A percentile compares a stretch with the other conserved stretches of the same genome.
These are phyloP conservation scores for Capronia epimyces DNA, from an alignment of 2,329 filamentous ascomycete species.

Conservation along the genomic window DNA sequence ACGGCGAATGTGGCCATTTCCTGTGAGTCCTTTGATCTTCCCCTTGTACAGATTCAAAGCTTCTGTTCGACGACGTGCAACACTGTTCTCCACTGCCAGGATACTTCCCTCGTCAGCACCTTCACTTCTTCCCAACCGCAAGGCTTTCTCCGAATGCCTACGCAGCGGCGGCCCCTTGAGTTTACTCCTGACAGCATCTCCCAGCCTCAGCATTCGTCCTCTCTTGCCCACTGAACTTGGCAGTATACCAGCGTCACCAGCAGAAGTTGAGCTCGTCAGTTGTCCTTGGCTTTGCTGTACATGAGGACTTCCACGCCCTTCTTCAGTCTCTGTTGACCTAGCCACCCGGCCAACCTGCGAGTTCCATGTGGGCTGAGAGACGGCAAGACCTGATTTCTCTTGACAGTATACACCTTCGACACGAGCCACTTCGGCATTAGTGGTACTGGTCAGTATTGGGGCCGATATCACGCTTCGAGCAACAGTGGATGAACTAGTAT, in stretches of 20 bases:
- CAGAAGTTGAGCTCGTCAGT: background rate
- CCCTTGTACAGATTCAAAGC: slow-evolving; percentile 19
- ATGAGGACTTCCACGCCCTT: background rate
- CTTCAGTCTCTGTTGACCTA: background rate
- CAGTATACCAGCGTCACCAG: background rate
- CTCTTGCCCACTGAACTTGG: slow-evolving; percentile 3
- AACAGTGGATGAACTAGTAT: slow-evolving; percentile 24
- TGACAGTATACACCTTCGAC: slow-evolving; percentile 25
- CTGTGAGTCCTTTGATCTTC: slow-evolving; percentile 20
- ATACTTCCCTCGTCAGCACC: background rate
- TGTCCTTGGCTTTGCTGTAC: background rate
- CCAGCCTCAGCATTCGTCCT: slow-evolving; percentile 10
- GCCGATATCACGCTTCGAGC: slow-evolving; percentile 26
- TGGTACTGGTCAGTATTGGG: slow-evolving; percentile 28
- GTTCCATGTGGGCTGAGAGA: slow-evolving; percentile 15
- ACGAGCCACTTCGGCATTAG: slow-evolving; percentile 26
- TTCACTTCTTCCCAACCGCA: background rate
- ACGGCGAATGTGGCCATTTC: slow-evolving; percentile 13
- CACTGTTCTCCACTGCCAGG: background rate
- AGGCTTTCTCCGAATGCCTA: background rate
- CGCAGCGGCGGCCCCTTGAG: background rate
- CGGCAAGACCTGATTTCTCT: slow-evolving; percentile 18
- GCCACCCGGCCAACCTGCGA: slow-evolving; percentile 14
- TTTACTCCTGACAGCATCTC: slow-evolving; percentile 12
- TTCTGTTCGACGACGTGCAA: slow-evolving; percentile 10